A percentile compares a stretch with the other conserved stretches of the same genome.
Conservation (phyloP, 2,329 filamentous ascomycete genomes). For the Nemania sp. region DNA sequence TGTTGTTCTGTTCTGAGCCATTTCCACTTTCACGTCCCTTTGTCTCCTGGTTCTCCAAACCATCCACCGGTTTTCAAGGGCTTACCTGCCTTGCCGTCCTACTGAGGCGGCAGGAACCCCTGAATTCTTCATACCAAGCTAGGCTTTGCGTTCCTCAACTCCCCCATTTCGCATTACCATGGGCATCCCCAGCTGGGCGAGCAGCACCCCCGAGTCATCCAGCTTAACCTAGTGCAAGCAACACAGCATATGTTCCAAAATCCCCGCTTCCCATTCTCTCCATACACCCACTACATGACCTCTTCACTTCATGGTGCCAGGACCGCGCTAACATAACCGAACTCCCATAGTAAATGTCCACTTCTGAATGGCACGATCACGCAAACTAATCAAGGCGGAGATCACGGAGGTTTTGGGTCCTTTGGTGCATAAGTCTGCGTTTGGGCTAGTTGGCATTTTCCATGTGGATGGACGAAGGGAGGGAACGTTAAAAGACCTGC, state of each 20-base stretch:
- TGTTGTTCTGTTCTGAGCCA: conserved; percentile 35
- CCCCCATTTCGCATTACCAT: not conserved
- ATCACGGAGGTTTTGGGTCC: conserved; percentile 62
- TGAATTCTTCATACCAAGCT: too few species aligned
- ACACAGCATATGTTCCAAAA: not conserved
- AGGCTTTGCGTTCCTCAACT: too few species aligned
- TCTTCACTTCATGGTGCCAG: conserved; percentile 4
- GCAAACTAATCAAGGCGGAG: conserved; percentile 56
- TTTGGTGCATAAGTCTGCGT: conserved; percentile 46
- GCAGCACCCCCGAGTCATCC: not conserved
- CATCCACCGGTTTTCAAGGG: conserved; percentile 3
- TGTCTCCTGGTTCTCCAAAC: conserved; percentile 14
- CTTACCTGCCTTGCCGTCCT: not conserved
- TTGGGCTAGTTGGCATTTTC: not conserved
- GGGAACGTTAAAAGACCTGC: not conserved
- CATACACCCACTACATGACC: not conserved
- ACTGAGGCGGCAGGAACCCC: too few species aligned
- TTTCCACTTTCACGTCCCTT: conserved; percentile 11
- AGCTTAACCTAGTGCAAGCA: not conserved
- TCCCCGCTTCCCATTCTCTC: not conserved
- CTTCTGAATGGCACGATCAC: conserved; percentile 84
- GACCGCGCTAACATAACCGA: conserved; percentile 34
- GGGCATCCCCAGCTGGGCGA: not conserved
- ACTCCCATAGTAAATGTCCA: conserved; percentile 62
- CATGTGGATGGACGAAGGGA: not conserved